Evolutionary conservation across 2,329 filamentous ascomycete genomes (phyloP).

Genomic region (Xylariomycetidae sp.): DNA sequence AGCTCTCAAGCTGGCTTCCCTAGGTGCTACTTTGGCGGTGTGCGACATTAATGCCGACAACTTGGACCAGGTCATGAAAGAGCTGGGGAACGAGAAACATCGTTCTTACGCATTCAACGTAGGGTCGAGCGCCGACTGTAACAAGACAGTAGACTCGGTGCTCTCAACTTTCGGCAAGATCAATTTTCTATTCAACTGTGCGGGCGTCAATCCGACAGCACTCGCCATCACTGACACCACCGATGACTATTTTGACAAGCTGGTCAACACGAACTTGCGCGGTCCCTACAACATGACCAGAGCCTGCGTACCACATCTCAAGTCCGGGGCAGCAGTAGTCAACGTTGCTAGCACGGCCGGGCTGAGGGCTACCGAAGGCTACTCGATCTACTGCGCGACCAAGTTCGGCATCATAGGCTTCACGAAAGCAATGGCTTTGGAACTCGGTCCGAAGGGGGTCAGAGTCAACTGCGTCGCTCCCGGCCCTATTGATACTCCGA

Average conservation of each 20-base stretch:
- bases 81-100: background rate
- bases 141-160: background rate
- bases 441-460: slow-evolving; percentile 31
- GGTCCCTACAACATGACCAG: slow-evolving; percentile 38
- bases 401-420: slow-evolving; percentile 36
- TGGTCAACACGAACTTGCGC: slow-evolving; percentile 38
- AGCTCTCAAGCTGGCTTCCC: background rate
- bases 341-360: slow-evolving; percentile 30
- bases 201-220: slow-evolving; percentile 40
- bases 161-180: slow-evolving; percentile 16
- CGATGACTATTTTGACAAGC: slow-evolving; percentile 40
- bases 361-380: slow-evolving; percentile 13
- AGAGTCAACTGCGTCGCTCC: slow-evolving; percentile 26
- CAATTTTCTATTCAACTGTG: slow-evolving; percentile 33
- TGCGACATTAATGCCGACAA: slow-evolving; percentile 1
- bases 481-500: slow-evolving; percentile 17
- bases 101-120: background rate
- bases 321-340: slow-evolving; percentile 24
- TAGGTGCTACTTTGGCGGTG: slow-evolving; percentile 1
- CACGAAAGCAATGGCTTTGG: slow-evolving; percentile 32
- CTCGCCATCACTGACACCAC: slow-evolving; percentile 31
- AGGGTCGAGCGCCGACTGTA: background rate
- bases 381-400: slow-evolving; percentile 25
- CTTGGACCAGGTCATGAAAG: background rate
- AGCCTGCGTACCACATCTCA: slow-evolving; percentile 32